phyloP scores from a whole-genome alignment of 768 basidiomycete genomes.

The Mycena indigotica region DNA sequence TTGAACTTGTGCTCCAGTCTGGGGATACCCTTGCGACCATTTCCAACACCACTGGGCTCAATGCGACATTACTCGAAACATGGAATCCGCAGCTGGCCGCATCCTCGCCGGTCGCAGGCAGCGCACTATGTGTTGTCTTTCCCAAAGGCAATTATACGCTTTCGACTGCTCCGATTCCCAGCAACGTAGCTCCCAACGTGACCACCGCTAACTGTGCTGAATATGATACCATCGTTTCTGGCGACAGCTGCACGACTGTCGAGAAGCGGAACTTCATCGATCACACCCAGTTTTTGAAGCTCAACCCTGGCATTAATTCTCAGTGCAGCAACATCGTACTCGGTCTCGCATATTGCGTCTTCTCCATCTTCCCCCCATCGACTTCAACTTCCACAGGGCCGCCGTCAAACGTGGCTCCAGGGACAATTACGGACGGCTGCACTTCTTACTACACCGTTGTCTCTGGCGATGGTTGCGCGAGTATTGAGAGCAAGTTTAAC shows the following conservation, averaged over 20 bases:
- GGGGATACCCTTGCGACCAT: conserved; percentile 23
- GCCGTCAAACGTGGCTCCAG: background rate
- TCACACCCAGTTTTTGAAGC: conserved; percentile 9
- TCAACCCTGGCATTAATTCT: conserved; percentile 22
- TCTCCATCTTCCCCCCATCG: background rate
- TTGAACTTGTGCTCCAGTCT: conserved; percentile 6
- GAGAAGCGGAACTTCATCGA: conserved; percentile 19
- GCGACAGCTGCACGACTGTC: conserved; percentile 21
- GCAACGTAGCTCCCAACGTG: conserved; percentile 21
- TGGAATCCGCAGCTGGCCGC: conserved; percentile 27
- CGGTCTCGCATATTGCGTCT: conserved; percentile 20
- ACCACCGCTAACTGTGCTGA: conserved; percentile 13
- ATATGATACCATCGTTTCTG: conserved; percentile 20
- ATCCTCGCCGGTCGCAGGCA: conserved; percentile 14
- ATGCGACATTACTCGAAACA: conserved; percentile 14
- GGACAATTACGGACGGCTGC: background rate
- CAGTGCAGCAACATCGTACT: conserved; percentile 20
- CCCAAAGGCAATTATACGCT: conserved; percentile 29
- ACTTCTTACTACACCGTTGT: conserved; percentile 27
- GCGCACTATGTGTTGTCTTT: conserved; percentile 26
- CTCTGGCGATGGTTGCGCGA: conserved; percentile 24
- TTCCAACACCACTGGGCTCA: conserved; percentile 15
- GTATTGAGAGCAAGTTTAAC: conserved; percentile 23
- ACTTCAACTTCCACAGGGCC: background rate
- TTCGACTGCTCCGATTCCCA: conserved; percentile 10